phyloP scores from a whole-genome alignment of 2,329 filamentous ascomycete genomes.

The Microcyclospora tardicrescens region DNA sequence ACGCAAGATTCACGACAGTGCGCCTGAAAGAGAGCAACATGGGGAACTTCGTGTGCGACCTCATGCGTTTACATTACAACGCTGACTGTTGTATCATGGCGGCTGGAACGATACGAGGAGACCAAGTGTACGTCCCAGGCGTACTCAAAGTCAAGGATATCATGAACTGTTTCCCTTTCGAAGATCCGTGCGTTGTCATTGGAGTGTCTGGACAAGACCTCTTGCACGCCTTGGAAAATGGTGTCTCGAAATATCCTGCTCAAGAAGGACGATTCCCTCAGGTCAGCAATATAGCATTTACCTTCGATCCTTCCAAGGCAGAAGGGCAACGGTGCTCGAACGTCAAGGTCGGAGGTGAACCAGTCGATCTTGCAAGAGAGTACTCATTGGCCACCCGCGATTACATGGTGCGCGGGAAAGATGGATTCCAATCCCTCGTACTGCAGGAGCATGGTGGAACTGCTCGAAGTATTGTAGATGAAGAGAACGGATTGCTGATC shows the following conservation, averaged over 20 bases:
- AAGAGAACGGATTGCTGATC: slow-evolving; percentile 78
- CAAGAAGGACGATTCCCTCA: slow-evolving; percentile 75
- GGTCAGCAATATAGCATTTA: slow-evolving; percentile 69
- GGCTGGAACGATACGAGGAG: slow-evolving; percentile 71
- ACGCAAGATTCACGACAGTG: slow-evolving; percentile 76
- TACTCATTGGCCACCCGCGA: slow-evolving; percentile 70
- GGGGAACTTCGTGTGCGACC: slow-evolving; percentile 81
- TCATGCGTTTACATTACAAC: slow-evolving; percentile 73
- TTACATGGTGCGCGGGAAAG: slow-evolving; percentile 71
- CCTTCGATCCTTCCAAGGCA: slow-evolving; percentile 52
- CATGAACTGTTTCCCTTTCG: slow-evolving; percentile 59
- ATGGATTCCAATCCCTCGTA: slow-evolving; percentile 68
- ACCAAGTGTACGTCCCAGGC: slow-evolving; percentile 77
- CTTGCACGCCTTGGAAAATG: slow-evolving; percentile 71
- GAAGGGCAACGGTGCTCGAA: slow-evolving; percentile 50
- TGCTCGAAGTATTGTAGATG: slow-evolving; percentile 65
- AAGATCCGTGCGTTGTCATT: slow-evolving; percentile 75
- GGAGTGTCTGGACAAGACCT: slow-evolving; percentile 59
- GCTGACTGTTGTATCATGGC: slow-evolving; percentile 79
- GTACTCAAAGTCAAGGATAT: slow-evolving; percentile 52
- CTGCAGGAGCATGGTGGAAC: slow-evolving; percentile 61
- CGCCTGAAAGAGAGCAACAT: slow-evolving; percentile 67
- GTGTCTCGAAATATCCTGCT: slow-evolving; percentile 62
- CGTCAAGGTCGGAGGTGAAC: slow-evolving; percentile 46
- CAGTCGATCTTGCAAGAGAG: slow-evolving; percentile 48